Evolutionary conservation across 106 monocot genomes (phyloP).

Genomic region (Vanilla planifolia): DNA sequence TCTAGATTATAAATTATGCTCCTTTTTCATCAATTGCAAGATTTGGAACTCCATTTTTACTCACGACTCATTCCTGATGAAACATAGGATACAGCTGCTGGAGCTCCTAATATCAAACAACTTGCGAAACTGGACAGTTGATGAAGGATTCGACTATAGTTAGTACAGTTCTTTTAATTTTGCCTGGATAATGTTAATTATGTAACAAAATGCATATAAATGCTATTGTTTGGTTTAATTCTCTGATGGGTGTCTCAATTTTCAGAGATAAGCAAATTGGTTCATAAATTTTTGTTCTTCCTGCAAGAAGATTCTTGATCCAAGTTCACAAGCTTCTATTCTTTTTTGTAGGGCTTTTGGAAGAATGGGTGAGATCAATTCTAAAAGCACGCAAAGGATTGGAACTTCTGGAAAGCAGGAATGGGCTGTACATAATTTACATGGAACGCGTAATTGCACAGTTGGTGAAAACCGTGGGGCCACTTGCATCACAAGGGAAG

Average conservation of each 20-base stretch:
- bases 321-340: neutral
- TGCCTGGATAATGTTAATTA: no score
- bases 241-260: no score
- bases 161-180: neutral
- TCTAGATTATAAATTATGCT: no score
- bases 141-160: conserved; percentile 36
- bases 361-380: conserved; percentile 80
- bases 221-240: no score
- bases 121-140: conserved; percentile 42
- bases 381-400: conserved; percentile 54
- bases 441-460: conserved; percentile 63
- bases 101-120: conserved; percentile 78
- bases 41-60: no score
- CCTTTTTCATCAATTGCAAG: no score
- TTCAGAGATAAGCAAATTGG: no score
- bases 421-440: conserved; percentile 62
- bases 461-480: conserved; percentile 30
- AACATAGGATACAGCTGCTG: conserved; percentile 72
- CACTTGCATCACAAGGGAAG: no score
- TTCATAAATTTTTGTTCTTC: no score
- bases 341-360: conserved; percentile 46
- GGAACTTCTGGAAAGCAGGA: conserved; percentile 49
- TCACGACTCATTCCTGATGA: neutral
- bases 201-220: no score
- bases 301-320: neutral